Evolutionary conservation across 1,139 yeast species (phyloP), one percentile per base, ranked within the genome.

Genomic region (Tardiomyces blankii): DNA sequence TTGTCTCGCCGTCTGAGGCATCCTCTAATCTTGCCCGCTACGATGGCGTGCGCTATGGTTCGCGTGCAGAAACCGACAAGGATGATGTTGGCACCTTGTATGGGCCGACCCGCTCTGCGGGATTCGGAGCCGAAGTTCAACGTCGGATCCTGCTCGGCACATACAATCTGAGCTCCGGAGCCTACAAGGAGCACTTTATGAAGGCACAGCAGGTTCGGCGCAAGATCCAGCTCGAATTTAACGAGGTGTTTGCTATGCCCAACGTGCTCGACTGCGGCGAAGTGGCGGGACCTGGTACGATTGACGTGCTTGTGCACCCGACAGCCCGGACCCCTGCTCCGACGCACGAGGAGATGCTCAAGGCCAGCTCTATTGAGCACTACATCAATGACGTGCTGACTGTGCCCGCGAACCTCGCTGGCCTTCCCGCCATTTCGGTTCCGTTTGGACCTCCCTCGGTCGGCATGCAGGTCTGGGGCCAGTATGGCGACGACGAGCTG

Each of bases 1-100:
- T 95, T 0, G 58, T 93, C 35, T 88, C 93, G 1, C 86, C 96
- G 0, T 85, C 96, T 0, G 98, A 93, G 59, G 97, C 96, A 0
- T 81, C 95, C 0, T 89, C 98, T 0, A 91, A 93, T 60, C 71
- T 93, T 42, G 77, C 96, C 1, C 70, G 96, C 35, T 93, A 76
- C 57, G 98, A 91, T 63, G 98, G 98, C 1, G 69, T 89, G 21
- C 69, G 96, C 44, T 93, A 83, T 58, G 97, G 97, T 0, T 65
- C 63, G 44, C 65, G 80, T 40, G 73, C 77, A 1, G 51, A 44
- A 1, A 41, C 49, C 2, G 57, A 58, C 1, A 61, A 61, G 18
- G 66, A 65, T 33, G 68, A 69, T 18, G 69, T 66, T 16, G 62
- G 66, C 7, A 60, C 62, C 38, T 59, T 70, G 9, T 82, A 79